These are phyloP conservation scores for Cyclotella kingstonii DNA, from an alignment of 108 stramenopile species.

Conservation along the genomic window DNA sequence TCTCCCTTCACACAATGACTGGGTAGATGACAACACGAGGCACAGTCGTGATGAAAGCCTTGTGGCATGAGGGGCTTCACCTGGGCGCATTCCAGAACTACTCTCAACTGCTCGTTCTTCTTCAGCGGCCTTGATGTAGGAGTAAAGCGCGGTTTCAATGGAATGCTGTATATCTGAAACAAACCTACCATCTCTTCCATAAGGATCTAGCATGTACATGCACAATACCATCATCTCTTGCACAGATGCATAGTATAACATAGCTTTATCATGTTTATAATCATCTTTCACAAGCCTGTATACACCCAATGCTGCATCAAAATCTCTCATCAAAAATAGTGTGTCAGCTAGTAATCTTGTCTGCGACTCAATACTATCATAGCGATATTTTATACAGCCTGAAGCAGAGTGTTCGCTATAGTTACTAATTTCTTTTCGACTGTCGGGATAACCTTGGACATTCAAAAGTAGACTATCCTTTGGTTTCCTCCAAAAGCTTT, in stretches of 20 bases:
- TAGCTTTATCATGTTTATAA: constrained; percentile 81
- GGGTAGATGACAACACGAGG: constrained; percentile 56
- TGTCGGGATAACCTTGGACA: constrained; percentile 22
- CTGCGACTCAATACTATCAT: constrained; percentile 85
- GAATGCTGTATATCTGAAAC: constrained; percentile 37
- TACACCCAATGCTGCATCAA: constrained; percentile 64
- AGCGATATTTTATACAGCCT: constrained; percentile 53
- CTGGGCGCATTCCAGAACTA: constrained; percentile 44
- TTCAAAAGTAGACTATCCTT: constrained; percentile 52
- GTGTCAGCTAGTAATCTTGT: constrained; percentile 85
- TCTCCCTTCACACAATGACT: constrained; percentile 46
- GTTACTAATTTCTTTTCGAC: constrained; percentile 15
- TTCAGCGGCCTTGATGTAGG: constrained; percentile 76
- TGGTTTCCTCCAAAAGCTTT: constrained; percentile 75
- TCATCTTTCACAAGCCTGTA: constrained; percentile 86
- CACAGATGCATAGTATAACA: constrained; percentile 68
- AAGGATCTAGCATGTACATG: constrained; percentile 61
- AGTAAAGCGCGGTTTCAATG: constrained; percentile 68
- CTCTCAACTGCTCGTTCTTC: constrained; percentile 52
- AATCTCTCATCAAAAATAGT: constrained; percentile 82
- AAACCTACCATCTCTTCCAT: constrained; percentile 29
- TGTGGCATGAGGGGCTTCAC: constrained; percentile 58
- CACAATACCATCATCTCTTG: constrained; percentile 86
- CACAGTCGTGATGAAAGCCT: constrained; percentile 76
- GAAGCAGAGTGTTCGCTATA: not conserved